phyloP scores from a whole-genome alignment of 352 stramenopile genomes.

The Phytopythium litorale region DNA sequence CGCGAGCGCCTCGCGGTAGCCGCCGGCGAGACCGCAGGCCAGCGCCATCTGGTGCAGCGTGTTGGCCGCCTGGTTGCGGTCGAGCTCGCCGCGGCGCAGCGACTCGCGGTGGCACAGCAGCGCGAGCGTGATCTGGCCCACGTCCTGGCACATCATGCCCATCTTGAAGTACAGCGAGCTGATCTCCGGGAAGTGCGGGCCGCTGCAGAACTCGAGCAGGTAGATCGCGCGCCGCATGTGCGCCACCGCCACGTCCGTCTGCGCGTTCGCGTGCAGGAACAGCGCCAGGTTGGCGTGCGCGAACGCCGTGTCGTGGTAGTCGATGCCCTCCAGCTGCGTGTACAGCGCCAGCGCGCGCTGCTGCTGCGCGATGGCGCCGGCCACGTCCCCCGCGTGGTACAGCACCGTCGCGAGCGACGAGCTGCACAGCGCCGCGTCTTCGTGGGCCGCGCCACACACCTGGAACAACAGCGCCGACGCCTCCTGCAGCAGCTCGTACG shows the following conservation, averaged over 20 bases:
- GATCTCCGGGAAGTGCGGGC: conserved; percentile 89
- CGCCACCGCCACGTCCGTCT: conserved; percentile 82
- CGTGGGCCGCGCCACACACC: conserved; percentile 91
- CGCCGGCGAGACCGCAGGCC: conserved; percentile 68
- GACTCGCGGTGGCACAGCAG: conserved; percentile 87
- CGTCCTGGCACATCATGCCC: conserved; percentile 93
- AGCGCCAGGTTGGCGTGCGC: conserved; percentile 91
- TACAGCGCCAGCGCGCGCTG: conserved; percentile 90
- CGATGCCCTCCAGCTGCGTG: conserved; percentile 90
- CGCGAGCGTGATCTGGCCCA: conserved; percentile 81
- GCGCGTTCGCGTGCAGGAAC: conserved; percentile 86
- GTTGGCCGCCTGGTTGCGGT: conserved; percentile 82
- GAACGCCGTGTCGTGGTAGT: conserved; percentile 91
- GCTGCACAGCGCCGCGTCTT: conserved; percentile 90
- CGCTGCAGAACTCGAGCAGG: conserved; percentile 90
- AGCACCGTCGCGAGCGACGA: conserved; percentile 91
- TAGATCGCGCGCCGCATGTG: conserved; percentile 92
- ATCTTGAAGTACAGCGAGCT: conserved; percentile 92
- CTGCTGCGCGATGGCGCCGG: conserved; percentile 86
- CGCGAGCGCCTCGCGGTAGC: conserved; percentile 81
- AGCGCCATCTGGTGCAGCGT: conserved; percentile 88
- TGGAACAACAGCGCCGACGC: conserved; percentile 92
- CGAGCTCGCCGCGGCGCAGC: conserved; percentile 82
- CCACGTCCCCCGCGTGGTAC: conserved; percentile 89
- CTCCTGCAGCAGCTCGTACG: conserved; percentile 89